These are phyloP conservation scores for Aspergillus amoenus DNA, from an alignment of 2,329 filamentous ascomycete species.

Conservation along the genomic window DNA sequence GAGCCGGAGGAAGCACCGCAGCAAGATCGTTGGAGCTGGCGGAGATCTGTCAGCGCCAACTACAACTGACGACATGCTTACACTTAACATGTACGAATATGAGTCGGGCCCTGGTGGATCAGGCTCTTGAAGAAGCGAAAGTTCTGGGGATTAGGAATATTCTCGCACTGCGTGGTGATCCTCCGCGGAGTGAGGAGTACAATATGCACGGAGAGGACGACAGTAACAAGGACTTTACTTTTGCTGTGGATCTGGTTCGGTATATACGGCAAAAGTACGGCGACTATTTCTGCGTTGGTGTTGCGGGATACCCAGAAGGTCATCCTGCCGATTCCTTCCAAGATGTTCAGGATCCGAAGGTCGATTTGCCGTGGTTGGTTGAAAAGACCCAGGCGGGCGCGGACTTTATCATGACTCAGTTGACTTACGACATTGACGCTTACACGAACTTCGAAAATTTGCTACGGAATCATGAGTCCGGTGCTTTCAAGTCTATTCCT, in stretches of 20 bases:
- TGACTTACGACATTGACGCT: constrained; percentile 87
- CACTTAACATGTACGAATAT: constrained; percentile 98
- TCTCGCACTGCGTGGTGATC: constrained; percentile 85
- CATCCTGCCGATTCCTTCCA: constrained; percentile 90
- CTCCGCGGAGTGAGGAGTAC: constrained; percentile 86
- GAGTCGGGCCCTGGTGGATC: constrained; percentile 80
- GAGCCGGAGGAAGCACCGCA: constrained; percentile 88
- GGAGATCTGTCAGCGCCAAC: constrained; percentile 88
- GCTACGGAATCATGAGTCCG: constrained; percentile 77
- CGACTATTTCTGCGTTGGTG: constrained; percentile 94
- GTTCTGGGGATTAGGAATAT: constrained; percentile 90
- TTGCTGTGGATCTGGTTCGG: constrained; percentile 82
- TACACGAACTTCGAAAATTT: constrained; percentile 77
- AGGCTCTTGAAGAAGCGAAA: constrained; percentile 87
- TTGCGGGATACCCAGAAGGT: constrained; percentile 92
- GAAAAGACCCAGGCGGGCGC: constrained; percentile 90
- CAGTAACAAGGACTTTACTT: constrained; percentile 76
- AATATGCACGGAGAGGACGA: constrained; percentile 61
- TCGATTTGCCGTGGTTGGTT: constrained; percentile 81
- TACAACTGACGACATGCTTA: constrained; percentile 90
- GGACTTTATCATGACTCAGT: constrained; percentile 97
- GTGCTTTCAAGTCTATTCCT: constrained; percentile 78
- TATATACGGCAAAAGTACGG: constrained; percentile 86
- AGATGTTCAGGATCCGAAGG: constrained; percentile 64
- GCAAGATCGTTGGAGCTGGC: constrained; percentile 90